A percentile compares a stretch with the other conserved stretches of the same genome.
Conservation (phyloP, 345 rosid genomes). For the Rhodomyrtus tomentosa region DNA sequence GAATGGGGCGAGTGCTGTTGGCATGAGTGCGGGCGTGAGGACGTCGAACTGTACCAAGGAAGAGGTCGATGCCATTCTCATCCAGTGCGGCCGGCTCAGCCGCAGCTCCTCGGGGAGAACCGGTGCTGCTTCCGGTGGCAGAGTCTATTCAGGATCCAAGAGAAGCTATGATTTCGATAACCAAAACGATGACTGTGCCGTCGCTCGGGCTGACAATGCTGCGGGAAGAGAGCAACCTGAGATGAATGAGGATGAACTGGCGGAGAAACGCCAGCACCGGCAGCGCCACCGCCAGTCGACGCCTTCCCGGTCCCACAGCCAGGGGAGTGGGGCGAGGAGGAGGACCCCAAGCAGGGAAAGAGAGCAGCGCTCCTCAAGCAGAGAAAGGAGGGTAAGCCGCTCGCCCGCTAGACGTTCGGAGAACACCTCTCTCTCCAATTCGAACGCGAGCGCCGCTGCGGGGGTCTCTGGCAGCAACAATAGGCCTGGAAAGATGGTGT, state of each 20-base stretch:
- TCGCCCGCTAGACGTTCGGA: slow-evolving; percentile 83
- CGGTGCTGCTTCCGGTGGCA: slow-evolving; percentile 14
- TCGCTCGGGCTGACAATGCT: slow-evolving; percentile 6
- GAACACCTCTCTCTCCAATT: slow-evolving; percentile 4
- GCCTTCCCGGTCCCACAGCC: slow-evolving; percentile 24
- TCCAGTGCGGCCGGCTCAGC: slow-evolving; percentile 91
- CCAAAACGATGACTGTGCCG: slow-evolving; percentile 8
- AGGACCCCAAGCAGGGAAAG: slow-evolving; percentile 94
- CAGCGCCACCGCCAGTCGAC: slow-evolving; percentile 42
- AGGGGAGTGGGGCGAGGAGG: slow-evolving; percentile 49
- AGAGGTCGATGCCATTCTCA: slow-evolving; percentile 86
- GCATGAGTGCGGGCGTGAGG: slow-evolving; percentile 13
- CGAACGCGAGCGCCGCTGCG: not conserved
- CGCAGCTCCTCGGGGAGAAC: slow-evolving; percentile 53
- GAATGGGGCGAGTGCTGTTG: not conserved
- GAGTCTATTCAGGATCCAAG: slow-evolving; percentile 77
- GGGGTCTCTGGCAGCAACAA: slow-evolving; percentile 1
- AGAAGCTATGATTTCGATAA: slow-evolving; percentile 79
- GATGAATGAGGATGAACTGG: slow-evolving; percentile 24
- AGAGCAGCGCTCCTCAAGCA: slow-evolving; percentile 53
- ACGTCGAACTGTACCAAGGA: slow-evolving; percentile 62
- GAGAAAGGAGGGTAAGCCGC: slow-evolving; percentile 56
- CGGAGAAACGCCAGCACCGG: slow-evolving; percentile 21
- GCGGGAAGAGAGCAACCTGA: slow-evolving; percentile 10
- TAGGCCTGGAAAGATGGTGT: slow-evolving; percentile 61